A percentile compares a stretch with the other conserved stretches of the same genome.
Conservation (phyloP, 2,329 filamentous ascomycete genomes). For the Lachnellula willkommii region DNA sequence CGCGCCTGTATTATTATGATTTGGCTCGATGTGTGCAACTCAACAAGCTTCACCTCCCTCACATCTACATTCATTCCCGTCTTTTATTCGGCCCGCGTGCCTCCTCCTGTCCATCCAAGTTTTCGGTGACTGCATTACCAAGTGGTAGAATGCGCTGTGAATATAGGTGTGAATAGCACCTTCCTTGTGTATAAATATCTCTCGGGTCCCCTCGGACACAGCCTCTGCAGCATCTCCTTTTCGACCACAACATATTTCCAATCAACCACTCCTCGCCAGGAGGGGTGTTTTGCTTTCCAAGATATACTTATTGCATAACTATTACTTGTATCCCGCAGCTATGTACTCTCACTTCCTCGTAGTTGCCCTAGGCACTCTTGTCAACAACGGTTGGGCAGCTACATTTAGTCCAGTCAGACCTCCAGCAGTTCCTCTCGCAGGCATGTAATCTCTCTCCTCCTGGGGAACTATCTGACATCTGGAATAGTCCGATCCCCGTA, state of each 20-base stretch:
- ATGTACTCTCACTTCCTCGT: slow-evolving; percentile 17
- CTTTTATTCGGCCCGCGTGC: no score
- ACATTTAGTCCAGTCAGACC: slow-evolving; percentile 60
- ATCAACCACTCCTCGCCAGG: background rate
- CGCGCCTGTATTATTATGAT: no score
- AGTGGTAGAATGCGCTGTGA: no score
- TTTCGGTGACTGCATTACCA: no score
- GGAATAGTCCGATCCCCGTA: slow-evolving; percentile 60
- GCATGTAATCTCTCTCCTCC: slow-evolving; percentile 5
- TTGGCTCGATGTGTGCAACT: no score
- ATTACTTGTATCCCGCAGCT: background rate
- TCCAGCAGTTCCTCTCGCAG: slow-evolving; percentile 65
- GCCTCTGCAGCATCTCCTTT: background rate
- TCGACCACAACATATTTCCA: background rate
- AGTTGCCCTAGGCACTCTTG: slow-evolving; percentile 4
- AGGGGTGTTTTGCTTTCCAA: background rate
- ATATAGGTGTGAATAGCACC: no score
- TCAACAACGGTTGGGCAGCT: slow-evolving; percentile 33
- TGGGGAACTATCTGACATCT: background rate
- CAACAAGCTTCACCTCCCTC: no score
- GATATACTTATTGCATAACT: background rate
- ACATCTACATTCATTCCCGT: no score
- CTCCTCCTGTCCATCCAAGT: no score
- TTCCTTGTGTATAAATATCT: no score
- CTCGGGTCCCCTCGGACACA: background rate